Percentiles rank a stretch among this genome's conserved stretches.
These are phyloP conservation scores for Aspergillus caelatus DNA, from an alignment of 2,329 filamentous ascomycete species.

Conservation along the genomic window DNA sequence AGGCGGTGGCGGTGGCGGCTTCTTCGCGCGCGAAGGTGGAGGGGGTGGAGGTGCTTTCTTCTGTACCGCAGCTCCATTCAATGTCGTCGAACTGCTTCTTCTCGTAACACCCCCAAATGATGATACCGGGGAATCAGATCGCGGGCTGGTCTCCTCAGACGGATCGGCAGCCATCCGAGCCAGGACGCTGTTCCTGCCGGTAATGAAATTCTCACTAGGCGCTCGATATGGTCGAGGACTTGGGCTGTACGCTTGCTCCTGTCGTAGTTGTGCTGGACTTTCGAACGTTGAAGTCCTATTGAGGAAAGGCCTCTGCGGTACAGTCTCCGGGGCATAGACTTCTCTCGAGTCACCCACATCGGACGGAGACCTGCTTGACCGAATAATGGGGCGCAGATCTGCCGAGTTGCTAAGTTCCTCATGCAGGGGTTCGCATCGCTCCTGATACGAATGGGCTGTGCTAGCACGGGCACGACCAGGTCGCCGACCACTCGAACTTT, in stretches of 20 bases:
- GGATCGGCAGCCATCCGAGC: slow-evolving; percentile 52
- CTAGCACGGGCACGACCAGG: slow-evolving; percentile 61
- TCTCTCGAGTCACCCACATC: slow-evolving; percentile 42
- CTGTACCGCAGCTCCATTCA: slow-evolving; percentile 33
- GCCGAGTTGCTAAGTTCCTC: slow-evolving; percentile 56
- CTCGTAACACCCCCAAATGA: slow-evolving; percentile 56
- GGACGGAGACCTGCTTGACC: slow-evolving; percentile 46
- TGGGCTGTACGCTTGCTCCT: slow-evolving; percentile 54
- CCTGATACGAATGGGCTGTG: slow-evolving; percentile 65
- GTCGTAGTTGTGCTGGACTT: slow-evolving; percentile 55
- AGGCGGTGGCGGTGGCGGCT: slow-evolving; percentile 66
- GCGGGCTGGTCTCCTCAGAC: slow-evolving; percentile 54
- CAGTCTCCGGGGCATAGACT: slow-evolving; percentile 43
- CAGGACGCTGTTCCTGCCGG: slow-evolving; percentile 52
- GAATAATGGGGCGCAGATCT: slow-evolving; percentile 57
- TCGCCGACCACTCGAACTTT: slow-evolving; percentile 42
- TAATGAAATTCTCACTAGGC: slow-evolving; percentile 57
- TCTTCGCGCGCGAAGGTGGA: slow-evolving; percentile 64
- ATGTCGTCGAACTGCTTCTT: slow-evolving; percentile 53
- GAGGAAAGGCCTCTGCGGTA: slow-evolving; percentile 50
- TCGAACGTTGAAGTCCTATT: slow-evolving; percentile 62
- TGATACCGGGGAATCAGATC: slow-evolving; percentile 57
- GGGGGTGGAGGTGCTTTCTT: slow-evolving; percentile 66
- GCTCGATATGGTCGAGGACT: slow-evolving; percentile 54
- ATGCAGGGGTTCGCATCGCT: slow-evolving; percentile 60